Evolutionary conservation across 345 rosid species (phyloP).

Genomic region (Lepidium didymum): DNA sequence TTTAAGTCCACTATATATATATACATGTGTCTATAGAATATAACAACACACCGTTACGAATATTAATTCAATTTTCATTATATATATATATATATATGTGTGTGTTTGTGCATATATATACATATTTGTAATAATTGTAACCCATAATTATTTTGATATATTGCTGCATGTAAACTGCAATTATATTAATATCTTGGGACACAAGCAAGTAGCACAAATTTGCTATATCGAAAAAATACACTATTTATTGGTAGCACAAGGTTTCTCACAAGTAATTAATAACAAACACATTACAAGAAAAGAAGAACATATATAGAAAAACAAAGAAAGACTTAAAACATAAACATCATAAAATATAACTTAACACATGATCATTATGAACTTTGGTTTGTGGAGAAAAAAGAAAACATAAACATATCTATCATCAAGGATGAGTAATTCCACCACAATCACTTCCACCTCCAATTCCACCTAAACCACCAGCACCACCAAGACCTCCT

Average conservation of each 20-base stretch:
- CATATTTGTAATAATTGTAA: neutral
- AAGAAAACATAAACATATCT: neutral
- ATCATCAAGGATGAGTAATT: conserved; percentile 15
- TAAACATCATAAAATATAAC: neutral
- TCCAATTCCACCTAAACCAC: conserved; percentile 29
- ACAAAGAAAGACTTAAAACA: neutral
- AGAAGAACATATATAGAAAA: neutral
- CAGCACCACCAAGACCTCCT: conserved; percentile 19
- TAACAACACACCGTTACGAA: neutral
- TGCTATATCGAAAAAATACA: neutral
- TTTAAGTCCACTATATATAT: neutral
- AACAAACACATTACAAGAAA: neutral
- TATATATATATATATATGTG: neutral
- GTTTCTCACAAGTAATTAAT: conserved; percentile 11
- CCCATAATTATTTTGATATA: neutral
- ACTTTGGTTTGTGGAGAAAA: neutral
- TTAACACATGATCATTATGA: neutral
- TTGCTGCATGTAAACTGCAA: neutral
- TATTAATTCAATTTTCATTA: too few relatives aligned
- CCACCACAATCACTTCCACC: conserved; percentile 37
- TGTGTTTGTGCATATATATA: neutral
- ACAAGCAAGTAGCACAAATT: neutral
- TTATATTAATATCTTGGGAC: neutral
- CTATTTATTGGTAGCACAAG: conserved; percentile 18
- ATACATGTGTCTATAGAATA: neutral